phyloP scores from a whole-genome alignment of 192 early-diverging fungal species.

The Umbelopsis isabellina region DNA sequence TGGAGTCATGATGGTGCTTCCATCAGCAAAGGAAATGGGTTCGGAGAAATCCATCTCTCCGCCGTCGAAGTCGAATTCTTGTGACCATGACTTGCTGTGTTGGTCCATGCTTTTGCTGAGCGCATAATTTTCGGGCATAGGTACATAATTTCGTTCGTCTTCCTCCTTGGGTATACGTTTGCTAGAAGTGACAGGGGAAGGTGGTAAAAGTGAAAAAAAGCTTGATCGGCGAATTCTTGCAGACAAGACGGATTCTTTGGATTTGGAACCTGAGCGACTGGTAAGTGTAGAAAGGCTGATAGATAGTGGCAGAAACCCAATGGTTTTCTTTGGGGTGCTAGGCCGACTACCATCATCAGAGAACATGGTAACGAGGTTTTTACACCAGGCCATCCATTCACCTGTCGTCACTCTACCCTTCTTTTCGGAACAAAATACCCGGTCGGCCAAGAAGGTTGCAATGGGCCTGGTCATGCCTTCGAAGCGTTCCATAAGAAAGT shows the following conservation, averaged over 20 bases:
- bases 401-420: slow-evolving; percentile 28
- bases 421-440: slow-evolving; percentile 58
- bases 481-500: slow-evolving; percentile 57
- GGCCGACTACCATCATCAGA: slow-evolving; percentile 12
- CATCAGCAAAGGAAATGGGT: slow-evolving; percentile 24
- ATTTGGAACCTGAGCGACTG: slow-evolving; percentile 10
- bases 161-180: neutral
- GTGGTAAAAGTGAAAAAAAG: slow-evolving; percentile 20
- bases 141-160: neutral
- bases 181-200: neutral
- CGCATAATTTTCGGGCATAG: neutral
- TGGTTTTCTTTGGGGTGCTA: slow-evolving; percentile 10
- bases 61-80: slow-evolving; percentile 22
- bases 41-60: slow-evolving; percentile 26
- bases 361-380: slow-evolving; percentile 29
- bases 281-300: slow-evolving; percentile 16
- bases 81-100: slow-evolving; percentile 22
- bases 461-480: slow-evolving; percentile 61
- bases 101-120: neutral
- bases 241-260: slow-evolving; percentile 8
- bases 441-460: slow-evolving; percentile 62
- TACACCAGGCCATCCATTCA: slow-evolving; percentile 37
- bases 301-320: slow-evolving; percentile 17
- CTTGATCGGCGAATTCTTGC: slow-evolving; percentile 11
- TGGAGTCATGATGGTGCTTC: neutral